A percentile compares a stretch with the other conserved stretches of the same genome.
Conservation (phyloP, 192 early-diverging fungal genomes). For the Backusella australiensis region DNA sequence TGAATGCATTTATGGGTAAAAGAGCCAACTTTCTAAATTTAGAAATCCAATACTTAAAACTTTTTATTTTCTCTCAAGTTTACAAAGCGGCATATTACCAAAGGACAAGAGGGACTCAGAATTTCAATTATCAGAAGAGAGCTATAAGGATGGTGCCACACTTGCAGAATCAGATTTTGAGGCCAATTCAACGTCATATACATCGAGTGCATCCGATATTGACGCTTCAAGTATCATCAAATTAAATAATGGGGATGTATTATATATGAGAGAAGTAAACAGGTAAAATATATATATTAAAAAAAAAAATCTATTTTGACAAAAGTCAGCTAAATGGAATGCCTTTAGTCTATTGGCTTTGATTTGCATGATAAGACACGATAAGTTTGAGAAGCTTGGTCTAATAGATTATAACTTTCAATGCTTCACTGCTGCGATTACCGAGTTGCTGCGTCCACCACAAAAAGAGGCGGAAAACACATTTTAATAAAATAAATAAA, state of each 20-base stretch:
- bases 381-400: conserved; percentile 82
- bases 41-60: too few relatives aligned
- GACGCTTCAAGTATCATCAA: conserved; percentile 71
- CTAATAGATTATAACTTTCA: conserved; percentile 88
- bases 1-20: conserved; percentile 69
- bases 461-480: background rate
- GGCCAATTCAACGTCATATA: background rate
- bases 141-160: background rate
- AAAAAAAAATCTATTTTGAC: too few relatives aligned
- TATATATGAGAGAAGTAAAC: conserved; percentile 77
- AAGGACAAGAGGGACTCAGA: background rate
- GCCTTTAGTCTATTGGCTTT: conserved; percentile 54
- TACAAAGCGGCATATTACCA: conserved; percentile 1
- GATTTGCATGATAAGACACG: conserved; percentile 78
- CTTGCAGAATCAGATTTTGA: background rate
- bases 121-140: background rate
- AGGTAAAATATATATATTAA: conserved; percentile 43
- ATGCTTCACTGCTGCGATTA: conserved; percentile 74
- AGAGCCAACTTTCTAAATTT: background rate
- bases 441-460: conserved; percentile 67
- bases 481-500: background rate
- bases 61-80: background rate
- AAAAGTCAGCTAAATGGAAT: too few relatives aligned
- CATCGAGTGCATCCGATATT: conserved; percentile 20
- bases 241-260: conserved; percentile 76